These are phyloP conservation scores for Pulveroboletus sp. DNA, from an alignment of 768 basidiomycete genomes.

Conservation along the genomic window DNA sequence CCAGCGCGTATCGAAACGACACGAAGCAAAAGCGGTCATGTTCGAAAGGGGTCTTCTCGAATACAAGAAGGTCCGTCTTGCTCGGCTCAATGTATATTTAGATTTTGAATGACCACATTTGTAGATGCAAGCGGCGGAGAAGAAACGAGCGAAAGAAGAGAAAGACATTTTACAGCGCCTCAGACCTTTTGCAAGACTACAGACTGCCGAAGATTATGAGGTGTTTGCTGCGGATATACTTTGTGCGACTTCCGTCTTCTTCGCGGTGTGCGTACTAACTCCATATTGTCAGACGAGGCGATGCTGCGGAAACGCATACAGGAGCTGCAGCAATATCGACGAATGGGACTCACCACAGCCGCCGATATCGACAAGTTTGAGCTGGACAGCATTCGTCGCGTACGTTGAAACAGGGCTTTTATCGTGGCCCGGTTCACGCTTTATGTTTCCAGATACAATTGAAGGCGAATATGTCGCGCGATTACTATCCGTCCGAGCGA, in stretches of 20 bases:
- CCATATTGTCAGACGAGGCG: conserved; percentile 68
- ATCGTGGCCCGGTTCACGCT: too few relatives aligned
- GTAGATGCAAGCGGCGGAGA: conserved; percentile 87
- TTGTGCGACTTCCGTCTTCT: conserved; percentile 49
- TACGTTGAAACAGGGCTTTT: too few relatives aligned
- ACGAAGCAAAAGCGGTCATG: conserved; percentile 83
- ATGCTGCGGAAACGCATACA: conserved; percentile 82
- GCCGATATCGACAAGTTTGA: conserved; percentile 94
- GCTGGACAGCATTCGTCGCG: conserved; percentile 65
- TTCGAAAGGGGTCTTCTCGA: conserved; percentile 89
- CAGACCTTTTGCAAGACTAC: conserved; percentile 86
- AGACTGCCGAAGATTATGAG: conserved; percentile 91
- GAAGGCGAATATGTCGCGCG: conserved; percentile 54
- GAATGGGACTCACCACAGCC: conserved; percentile 75
- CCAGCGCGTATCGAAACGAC: conserved; percentile 80
- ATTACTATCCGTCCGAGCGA: conserved; percentile 53
- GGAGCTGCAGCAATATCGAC: conserved; percentile 87
- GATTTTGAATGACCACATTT: conserved; percentile 5
- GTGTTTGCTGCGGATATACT: conserved; percentile 82
- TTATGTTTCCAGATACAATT: conserved; percentile 48
- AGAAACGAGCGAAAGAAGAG: conserved; percentile 88
- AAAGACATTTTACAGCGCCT: conserved; percentile 85
- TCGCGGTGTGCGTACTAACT: not conserved
- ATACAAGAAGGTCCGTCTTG: conserved; percentile 77
- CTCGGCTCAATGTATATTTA: too few relatives aligned